Conservation (phyloP, 441 rosid species). For the Gossypium trilobum region DNA sequence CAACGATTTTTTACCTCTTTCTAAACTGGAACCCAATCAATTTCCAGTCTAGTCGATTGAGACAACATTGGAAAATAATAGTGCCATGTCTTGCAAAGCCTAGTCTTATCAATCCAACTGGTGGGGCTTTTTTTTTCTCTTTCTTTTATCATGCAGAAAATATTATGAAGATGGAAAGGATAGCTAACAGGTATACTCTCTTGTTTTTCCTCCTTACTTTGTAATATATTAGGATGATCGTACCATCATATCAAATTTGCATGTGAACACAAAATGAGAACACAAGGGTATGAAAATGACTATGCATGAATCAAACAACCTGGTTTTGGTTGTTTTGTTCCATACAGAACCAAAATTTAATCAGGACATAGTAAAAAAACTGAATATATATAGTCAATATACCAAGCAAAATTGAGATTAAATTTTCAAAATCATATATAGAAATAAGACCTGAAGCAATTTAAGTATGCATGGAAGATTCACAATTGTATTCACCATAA, state of each 20-base stretch:
- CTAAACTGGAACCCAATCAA: no score
- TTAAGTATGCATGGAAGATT: not conserved
- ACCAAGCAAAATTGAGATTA: no score
- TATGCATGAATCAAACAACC: not conserved
- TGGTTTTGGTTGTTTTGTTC: not conserved
- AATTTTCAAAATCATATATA: no score
- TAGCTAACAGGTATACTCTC: not conserved
- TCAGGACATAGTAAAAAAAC: no score
- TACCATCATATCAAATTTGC: not conserved
- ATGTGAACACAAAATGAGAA: not conserved
- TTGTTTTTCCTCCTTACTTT: not conserved
- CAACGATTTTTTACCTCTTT: no score
- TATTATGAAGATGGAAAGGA: not conserved
- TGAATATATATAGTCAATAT: no score
- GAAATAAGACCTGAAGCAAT: not conserved
- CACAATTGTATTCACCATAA: not conserved
- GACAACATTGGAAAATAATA: not conserved
- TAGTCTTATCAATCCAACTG: not conserved
- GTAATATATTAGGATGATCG: not conserved
- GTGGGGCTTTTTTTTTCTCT: not conserved
- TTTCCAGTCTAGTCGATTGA: no score
- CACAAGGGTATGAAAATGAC: not conserved
- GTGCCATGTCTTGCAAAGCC: not conserved
- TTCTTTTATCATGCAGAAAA: not conserved
- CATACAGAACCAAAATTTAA: not conserved